Evolutionary conservation across 495 filamentous ascomycete species (phyloP).

Genomic region (Ramalina peruviana): DNA sequence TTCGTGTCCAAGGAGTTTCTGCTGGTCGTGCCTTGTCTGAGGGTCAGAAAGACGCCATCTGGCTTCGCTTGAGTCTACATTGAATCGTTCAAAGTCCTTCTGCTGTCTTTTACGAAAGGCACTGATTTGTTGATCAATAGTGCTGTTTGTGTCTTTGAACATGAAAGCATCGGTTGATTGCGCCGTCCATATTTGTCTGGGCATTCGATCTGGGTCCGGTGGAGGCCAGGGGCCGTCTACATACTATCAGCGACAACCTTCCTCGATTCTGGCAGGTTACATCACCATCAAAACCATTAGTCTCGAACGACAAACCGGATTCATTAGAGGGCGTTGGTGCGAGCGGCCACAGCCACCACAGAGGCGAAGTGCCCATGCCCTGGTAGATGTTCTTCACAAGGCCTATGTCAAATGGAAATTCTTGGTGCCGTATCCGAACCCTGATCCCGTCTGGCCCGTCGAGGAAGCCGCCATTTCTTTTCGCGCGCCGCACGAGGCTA

Average conservation of each 20-base stretch:
- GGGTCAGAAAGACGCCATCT: conserved; percentile 38
- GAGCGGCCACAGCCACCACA: conserved; percentile 55
- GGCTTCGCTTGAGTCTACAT: conserved; percentile 14
- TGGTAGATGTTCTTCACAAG: conserved; percentile 64
- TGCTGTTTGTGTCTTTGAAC: conserved; percentile 19
- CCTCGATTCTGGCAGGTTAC: conserved; percentile 9
- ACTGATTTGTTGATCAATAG: conserved; percentile 30
- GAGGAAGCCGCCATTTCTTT: conserved; percentile 42
- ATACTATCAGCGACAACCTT: not conserved
- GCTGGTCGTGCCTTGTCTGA: conserved; percentile 27
- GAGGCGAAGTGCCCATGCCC: conserved; percentile 52
- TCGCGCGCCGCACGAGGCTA: conserved; percentile 48
- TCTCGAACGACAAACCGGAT: conserved; percentile 54
- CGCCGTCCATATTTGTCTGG: conserved; percentile 17
- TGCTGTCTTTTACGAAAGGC: conserved; percentile 44
- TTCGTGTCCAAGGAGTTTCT: conserved; percentile 40
- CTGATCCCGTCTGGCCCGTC: conserved; percentile 45
- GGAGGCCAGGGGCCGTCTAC: conserved; percentile 64
- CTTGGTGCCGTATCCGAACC: conserved; percentile 47
- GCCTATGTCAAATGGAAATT: conserved; percentile 88
- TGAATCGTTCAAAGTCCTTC: conserved; percentile 34
- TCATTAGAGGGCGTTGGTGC: conserved; percentile 37
- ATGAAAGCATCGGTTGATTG: not conserved
- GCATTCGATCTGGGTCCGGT: conserved; percentile 72
- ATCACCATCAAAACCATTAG: conserved; percentile 77